Evolutionary conservation across 306 rosid genomes (phyloP).

Genomic region (Lathyrus aphaca): DNA sequence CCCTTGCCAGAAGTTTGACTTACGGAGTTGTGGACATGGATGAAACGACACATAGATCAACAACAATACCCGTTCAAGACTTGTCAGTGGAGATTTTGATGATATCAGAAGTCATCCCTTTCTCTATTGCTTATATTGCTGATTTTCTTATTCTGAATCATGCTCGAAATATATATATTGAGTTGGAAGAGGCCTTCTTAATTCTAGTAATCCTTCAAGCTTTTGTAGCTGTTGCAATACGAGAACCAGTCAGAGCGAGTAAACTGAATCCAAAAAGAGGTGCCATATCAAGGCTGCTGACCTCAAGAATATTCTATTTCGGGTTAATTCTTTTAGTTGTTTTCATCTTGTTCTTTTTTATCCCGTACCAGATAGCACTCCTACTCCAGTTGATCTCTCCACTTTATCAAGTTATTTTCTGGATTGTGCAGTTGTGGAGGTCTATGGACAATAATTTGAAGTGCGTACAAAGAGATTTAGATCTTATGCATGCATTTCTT

Average conservation of each 20-base stretch:
- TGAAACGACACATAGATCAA: not conserved
- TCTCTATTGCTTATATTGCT: not conserved
- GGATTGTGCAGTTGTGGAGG: not conserved
- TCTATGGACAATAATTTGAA: not conserved
- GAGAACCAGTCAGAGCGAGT: not conserved
- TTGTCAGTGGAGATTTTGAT: not conserved
- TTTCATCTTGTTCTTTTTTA: not conserved
- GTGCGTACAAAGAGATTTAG: not conserved
- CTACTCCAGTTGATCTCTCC: not conserved
- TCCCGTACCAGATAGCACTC: not conserved
- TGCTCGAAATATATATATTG: not conserved
- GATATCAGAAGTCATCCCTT: not conserved
- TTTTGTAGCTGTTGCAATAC: not conserved
- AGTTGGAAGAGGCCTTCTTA: not conserved
- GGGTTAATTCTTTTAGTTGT: not conserved
- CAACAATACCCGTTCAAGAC: not conserved
- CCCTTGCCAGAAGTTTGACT: conserved; percentile 1
- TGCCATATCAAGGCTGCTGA: not conserved
- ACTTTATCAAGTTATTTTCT: not conserved
- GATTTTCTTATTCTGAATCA: fast-evolving
- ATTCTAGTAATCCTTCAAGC: not conserved
- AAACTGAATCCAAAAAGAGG: not conserved
- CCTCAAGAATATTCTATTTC: not conserved
- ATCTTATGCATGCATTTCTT: not conserved
- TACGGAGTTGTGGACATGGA: conserved; percentile 13